Evolutionary conservation across 192 early-diverging fungal species (phyloP).

Genomic region (Backusella sp.): DNA sequence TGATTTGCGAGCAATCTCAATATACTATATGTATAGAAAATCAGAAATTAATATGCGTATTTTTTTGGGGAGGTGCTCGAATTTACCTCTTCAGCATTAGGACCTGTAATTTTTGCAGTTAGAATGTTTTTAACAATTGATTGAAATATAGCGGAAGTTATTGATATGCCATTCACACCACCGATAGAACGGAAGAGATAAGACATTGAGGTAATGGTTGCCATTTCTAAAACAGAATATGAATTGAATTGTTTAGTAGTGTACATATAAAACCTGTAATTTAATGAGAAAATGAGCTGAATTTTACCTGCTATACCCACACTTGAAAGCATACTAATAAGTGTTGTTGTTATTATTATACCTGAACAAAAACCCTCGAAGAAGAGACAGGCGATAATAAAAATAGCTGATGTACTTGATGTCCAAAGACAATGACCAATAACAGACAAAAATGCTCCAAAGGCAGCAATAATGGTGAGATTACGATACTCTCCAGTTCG

Average conservation of each 20-base stretch:
- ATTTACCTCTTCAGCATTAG: conserved; percentile 19
- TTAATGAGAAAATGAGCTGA: background rate
- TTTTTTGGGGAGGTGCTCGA: background rate
- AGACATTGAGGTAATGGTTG: conserved; percentile 46
- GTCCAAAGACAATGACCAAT: conserved; percentile 54
- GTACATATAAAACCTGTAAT: background rate
- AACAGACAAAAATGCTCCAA: conserved; percentile 51
- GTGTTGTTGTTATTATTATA: conserved; percentile 44
- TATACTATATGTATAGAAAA: conserved; percentile 13
- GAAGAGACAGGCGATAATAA: conserved; percentile 28
- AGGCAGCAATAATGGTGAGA: conserved; percentile 41
- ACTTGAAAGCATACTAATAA: conserved; percentile 51
- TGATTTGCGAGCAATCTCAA: conserved; percentile 36
- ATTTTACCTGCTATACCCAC: conserved; percentile 47
- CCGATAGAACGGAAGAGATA: conserved; percentile 51
- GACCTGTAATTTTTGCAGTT: background rate
- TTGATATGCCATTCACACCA: conserved; percentile 53
- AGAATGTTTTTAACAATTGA: conserved; percentile 15
- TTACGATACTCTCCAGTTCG: conserved; percentile 25
- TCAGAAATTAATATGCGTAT: background rate
- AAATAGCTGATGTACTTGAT: conserved; percentile 34
- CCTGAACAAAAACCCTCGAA: conserved; percentile 53
- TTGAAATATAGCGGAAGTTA: conserved; percentile 42
- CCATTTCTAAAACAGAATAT: conserved; percentile 40
- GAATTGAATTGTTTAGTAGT: background rate